Percentiles rank a stretch among this genome's conserved stretches.
phyloP scores from a whole-genome alignment of 257 asterid genomes.

The Nyctanthes arbortristis region DNA sequence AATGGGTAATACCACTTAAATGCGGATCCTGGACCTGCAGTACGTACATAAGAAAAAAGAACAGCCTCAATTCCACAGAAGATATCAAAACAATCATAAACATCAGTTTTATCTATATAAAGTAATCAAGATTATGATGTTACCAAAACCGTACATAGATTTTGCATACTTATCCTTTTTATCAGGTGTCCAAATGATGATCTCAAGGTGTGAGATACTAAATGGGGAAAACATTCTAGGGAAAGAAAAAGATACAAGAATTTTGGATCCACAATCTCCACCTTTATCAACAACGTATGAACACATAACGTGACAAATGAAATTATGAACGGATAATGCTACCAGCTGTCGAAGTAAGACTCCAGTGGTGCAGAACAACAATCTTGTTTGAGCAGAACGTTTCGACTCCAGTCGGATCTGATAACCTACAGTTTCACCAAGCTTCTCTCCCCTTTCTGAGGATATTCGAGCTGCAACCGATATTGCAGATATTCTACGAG shows the following conservation, averaged over 20 bases:
- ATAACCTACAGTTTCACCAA: slow-evolving; percentile 93
- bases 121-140: slow-evolving; percentile 1
- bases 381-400: slow-evolving; percentile 79
- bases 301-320: slow-evolving; percentile 15
- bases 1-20: slow-evolving; percentile 80
- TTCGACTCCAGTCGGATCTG: slow-evolving; percentile 90
- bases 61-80: slow-evolving; percentile 14
- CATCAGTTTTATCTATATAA: slow-evolving; percentile 7
- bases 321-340: slow-evolving; percentile 22
- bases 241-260: slow-evolving; percentile 1
- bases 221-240: too few species aligned
- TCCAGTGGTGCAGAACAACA: slow-evolving; percentile 96
- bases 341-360: slow-evolving; percentile 92
- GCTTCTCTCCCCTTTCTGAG: slow-evolving; percentile 89
- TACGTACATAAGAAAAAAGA: slow-evolving; percentile 20
- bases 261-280: slow-evolving; percentile 4
- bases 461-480: slow-evolving; percentile 94
- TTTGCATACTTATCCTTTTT: slow-evolving; percentile 5
- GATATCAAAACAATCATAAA: slow-evolving; percentile 11
- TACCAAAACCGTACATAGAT: neutral
- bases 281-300: slow-evolving; percentile 17
- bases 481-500: slow-evolving; percentile 96
- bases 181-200: slow-evolving; percentile 5
- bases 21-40: slow-evolving; percentile 76
- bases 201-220: slow-evolving; percentile 7